Percentiles rank a stretch among this genome's conserved stretches.
phyloP scores from a whole-genome alignment of 1,139 yeast species.

The Hansenula lynferdii region DNA sequence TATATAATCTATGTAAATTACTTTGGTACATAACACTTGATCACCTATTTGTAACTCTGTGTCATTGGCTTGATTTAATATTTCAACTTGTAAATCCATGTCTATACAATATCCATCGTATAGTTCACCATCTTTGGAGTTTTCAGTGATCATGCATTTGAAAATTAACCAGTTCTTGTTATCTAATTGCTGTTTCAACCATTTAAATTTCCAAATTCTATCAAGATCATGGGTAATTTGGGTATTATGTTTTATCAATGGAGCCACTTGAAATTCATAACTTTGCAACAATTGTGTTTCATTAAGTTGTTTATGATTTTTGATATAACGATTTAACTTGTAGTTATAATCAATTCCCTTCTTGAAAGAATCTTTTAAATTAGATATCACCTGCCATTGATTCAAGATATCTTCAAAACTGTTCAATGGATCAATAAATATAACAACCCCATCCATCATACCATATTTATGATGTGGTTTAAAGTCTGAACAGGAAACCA shows the following conservation, averaged over 20 bases:
- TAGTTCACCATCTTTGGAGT: constrained; percentile 12
- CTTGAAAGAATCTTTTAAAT: constrained; percentile 17
- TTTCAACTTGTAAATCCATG: constrained; percentile 42
- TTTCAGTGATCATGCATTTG: constrained; percentile 17
- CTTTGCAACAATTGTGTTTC: constrained; percentile 6
- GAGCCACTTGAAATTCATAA: constrained; percentile 7
- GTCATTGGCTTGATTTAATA: constrained; percentile 20
- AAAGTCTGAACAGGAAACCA: constrained; percentile 1
- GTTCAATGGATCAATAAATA: constrained; percentile 21
- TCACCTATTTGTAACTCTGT: constrained; percentile 34
- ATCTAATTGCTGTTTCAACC: constrained; percentile 1
- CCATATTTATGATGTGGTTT: constrained; percentile 23
- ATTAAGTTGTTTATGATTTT: constrained; percentile 5
- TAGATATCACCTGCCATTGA: constrained; percentile 26
- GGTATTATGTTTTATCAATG: constrained; percentile 1
- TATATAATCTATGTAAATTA: constrained; percentile 30
- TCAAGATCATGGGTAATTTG: neutral
- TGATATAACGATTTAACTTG: constrained; percentile 12
- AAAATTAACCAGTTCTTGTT: constrained; percentile 13
- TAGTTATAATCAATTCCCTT: constrained; percentile 12
- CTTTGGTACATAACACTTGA: constrained; percentile 34
- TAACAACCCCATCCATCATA: constrained; percentile 19
- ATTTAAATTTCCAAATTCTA: constrained; percentile 10
- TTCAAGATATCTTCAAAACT: constrained; percentile 29
- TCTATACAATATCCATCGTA: constrained; percentile 38